Base-by-base conservation (phyloP, 768 basidiomycete species). In the Termitomyces sp. region DNA sequence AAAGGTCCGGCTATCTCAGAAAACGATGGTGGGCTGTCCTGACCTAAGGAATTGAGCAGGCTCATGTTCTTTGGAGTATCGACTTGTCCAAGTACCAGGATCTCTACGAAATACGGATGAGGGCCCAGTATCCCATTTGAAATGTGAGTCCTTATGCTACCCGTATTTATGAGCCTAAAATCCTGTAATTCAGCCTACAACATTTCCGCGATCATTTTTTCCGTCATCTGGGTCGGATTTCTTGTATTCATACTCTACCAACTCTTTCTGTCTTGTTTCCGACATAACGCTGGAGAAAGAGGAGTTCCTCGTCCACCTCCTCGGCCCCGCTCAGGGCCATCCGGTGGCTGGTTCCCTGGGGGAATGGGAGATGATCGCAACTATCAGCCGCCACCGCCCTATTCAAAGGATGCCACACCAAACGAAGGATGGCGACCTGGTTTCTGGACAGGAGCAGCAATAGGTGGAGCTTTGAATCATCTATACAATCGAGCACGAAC, bases 51-150 rank as follows among this genome's bases (percentile, higher is more conserved):
- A 26, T 35, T 1, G 4, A 30, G 4, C 43, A 93, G 94, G 88
- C 18, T 94, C 93, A 16, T 98, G 94, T 70, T 87, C 86, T 7
- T 75, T 98, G 54, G 85, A 92, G 59, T 98, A 97, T 67, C 80
- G 82, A 48, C 82, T 98, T 2, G 82, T 91, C 20, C 81, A 87
- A 52, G 75, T 94, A 6, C 88, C 88, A 30, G 70, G 70, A 14
- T 64, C 72, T 42, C 68, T 83, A 55, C 72, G 75, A 32, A 67
- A 72, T 58, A 69, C 32, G 58, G 68, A 20, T 52, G 69, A 72
- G 54, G 67, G 63, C 42, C 69, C 72, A 2, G 47, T 68, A 42
- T 68, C 67, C 42, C 60, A 56, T 35, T 59, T 65, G 30, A 71
- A 66, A 59, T 66, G 76, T 72, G 65, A 61, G 75, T 53, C 18